phyloP scores from a whole-genome alignment of 108 stramenopile genomes.

The Licmophora abbreviata region DNA sequence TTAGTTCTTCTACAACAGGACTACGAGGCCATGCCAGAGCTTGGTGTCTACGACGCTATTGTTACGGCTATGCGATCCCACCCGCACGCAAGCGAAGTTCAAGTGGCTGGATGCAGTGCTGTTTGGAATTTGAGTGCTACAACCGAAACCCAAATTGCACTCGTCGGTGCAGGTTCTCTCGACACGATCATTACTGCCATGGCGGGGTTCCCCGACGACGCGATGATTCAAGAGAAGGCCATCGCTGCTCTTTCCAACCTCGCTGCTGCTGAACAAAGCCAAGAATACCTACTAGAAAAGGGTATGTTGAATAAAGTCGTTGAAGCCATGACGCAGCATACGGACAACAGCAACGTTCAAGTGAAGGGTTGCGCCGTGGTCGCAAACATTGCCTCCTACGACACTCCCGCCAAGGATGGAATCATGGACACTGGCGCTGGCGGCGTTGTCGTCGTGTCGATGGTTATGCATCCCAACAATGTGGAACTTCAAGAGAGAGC shows the following conservation, averaged over 20 bases:
- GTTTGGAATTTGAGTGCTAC: constrained; percentile 44
- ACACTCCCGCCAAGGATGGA: constrained; percentile 17
- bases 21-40: constrained; percentile 13
- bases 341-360: constrained; percentile 39
- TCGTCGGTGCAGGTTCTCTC: constrained; percentile 38
- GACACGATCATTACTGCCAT: constrained; percentile 37
- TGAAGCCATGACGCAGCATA: constrained; percentile 45
- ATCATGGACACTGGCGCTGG: constrained; percentile 45
- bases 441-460: constrained; percentile 49
- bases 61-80: constrained; percentile 36
- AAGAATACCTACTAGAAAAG: constrained; percentile 14
- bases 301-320: constrained; percentile 31
- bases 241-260: constrained; percentile 57
- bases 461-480: constrained; percentile 68
- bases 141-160: constrained; percentile 29
- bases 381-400: constrained; percentile 51
- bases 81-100: constrained; percentile 20
- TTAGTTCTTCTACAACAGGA: constrained; percentile 6
- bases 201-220: constrained; percentile 31
- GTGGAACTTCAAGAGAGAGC: constrained; percentile 41
- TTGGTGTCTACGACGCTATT: constrained; percentile 28
- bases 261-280: constrained; percentile 27
- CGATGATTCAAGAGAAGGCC: constrained; percentile 48
- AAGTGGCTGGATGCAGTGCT: constrained; percentile 44
- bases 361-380: constrained; percentile 50